Evolutionary conservation across 176 grass and related monocot genomes (phyloP), one percentile per base, ranked within the genome.

Genomic region (Oryza brachyantha): DNA sequence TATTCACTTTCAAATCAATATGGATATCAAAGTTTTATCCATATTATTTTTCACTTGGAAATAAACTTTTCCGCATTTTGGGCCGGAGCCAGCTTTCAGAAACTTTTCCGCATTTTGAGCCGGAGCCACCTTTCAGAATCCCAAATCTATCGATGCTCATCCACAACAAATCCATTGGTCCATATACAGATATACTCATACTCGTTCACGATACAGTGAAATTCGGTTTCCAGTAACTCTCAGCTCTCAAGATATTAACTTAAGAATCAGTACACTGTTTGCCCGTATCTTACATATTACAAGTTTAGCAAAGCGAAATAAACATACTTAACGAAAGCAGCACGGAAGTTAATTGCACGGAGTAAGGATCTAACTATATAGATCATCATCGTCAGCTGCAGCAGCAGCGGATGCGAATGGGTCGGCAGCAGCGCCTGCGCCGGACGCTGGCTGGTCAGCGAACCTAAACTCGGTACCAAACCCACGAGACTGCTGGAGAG

Each of bases 381-480:
- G 52, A 80, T 97, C 93, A 14, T 97, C 93, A 40, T 97, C 93
- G 35, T 93, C 93, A 10, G 88, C 88, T 14, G 80, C 79, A 0
- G 64, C 68, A 1, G 68, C 88, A 24, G 92, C 62, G 4, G 90
- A 64, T 11, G 87, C 82, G 36, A 93, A 97, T 22, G 93, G 88
- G 21, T 93, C 88, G 1, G 91, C 29, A 7, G 64, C 88, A 8
- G 66, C 36, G 2, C 55, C 63, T 11, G 76, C 52, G 2, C 26
- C 80, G 0, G 79, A 40, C 13, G 86, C 70, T 29, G 76, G 72
- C 36, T 64, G 78, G 21, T 89, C 88, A 2, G 88, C 10, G 73
- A 97, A 97, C 16, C 93, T 86, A 86, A 97, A 97, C 81, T 97
- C 93, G 4, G 74, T 97, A 58, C 93, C 93, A 3, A 97, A 77